Percentiles rank a stretch among this genome's conserved stretches.
Conservation (phyloP, 164 flowering plant species). For the Chloranthus sessilifolius region DNA sequence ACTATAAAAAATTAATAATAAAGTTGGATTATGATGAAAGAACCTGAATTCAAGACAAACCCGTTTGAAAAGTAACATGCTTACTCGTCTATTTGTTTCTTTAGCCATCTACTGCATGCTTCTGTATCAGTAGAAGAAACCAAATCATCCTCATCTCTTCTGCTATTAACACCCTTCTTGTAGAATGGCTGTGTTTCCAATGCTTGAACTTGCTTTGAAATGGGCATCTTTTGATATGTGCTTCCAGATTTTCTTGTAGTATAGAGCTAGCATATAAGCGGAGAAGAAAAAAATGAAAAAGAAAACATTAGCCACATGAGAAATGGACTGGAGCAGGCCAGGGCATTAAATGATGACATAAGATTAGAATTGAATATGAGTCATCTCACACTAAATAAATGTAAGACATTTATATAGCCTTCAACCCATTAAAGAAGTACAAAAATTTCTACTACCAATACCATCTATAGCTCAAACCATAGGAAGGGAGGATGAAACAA, state of each 20-base stretch:
- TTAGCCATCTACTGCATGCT: slow-evolving; percentile 58
- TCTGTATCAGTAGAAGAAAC: background rate
- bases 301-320: background rate
- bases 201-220: slow-evolving; percentile 54
- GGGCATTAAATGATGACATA: background rate
- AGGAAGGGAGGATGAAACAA: too few relatives aligned
- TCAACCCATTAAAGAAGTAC: background rate
- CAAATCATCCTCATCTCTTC: slow-evolving; percentile 30
- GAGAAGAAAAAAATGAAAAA: background rate
- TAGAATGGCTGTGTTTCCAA: slow-evolving; percentile 63
- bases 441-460: background rate
- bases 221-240: slow-evolving; percentile 76
- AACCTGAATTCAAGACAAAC: background rate
- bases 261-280: slow-evolving; percentile 37
- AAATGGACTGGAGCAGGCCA: background rate
- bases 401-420: background rate
- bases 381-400: background rate
- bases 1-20: too few relatives aligned
- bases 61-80: background rate
- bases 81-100: slow-evolving; percentile 63
- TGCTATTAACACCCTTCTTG: slow-evolving; percentile 74
- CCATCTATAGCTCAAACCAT: too few relatives aligned
- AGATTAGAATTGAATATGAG: background rate
- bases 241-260: slow-evolving; percentile 63
- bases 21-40: background rate